These are phyloP conservation scores for Hanseniaspora guilliermondii DNA, from an alignment of 805 yeast genomes.

Conservation along the genomic window DNA sequence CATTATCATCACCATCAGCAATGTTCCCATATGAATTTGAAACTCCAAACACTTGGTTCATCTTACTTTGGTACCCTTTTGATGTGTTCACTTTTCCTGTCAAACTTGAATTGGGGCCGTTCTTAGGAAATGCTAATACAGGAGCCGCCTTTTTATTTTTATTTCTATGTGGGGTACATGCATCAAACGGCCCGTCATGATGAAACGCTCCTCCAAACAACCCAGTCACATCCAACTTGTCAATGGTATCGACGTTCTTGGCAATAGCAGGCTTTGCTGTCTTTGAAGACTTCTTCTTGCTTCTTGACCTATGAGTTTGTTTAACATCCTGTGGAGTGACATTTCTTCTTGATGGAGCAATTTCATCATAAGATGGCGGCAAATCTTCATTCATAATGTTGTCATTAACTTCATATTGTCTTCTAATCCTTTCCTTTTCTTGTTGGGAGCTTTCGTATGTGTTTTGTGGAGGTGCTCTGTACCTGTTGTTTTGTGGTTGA, in stretches of 20 bases:
- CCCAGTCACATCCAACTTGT: conserved; percentile 90
- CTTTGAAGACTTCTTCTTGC: conserved; percentile 20
- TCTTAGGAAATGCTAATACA: conserved; percentile 86
- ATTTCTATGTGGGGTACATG: conserved; percentile 93
- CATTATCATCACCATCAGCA: conserved; percentile 36
- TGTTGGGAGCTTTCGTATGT: conserved; percentile 28
- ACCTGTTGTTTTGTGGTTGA: neutral
- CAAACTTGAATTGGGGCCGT: conserved; percentile 84
- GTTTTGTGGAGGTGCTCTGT: conserved; percentile 8
- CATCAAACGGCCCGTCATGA: conserved; percentile 98
- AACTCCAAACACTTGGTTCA: conserved; percentile 69
- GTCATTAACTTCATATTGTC: conserved; percentile 19
- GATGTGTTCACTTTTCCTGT: conserved; percentile 46
- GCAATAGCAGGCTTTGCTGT: conserved; percentile 31
- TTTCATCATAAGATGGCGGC: conserved; percentile 65
- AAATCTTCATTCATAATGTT: conserved; percentile 24
- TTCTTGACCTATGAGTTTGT: conserved; percentile 15
- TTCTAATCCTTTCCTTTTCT: conserved; percentile 25
- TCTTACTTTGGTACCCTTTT: conserved; percentile 43
- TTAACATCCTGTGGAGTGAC: conserved; percentile 14
- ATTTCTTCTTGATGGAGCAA: conserved; percentile 30
- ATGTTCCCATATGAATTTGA: conserved; percentile 22
- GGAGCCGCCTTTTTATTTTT: conserved; percentile 69
- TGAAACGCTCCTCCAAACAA: conserved; percentile 90
- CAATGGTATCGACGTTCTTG: conserved; percentile 82